Evolutionary conservation across 768 basidiomycete species (phyloP), one percentile per base, ranked within the genome.

Genomic region (Arthromyces matolae): DNA sequence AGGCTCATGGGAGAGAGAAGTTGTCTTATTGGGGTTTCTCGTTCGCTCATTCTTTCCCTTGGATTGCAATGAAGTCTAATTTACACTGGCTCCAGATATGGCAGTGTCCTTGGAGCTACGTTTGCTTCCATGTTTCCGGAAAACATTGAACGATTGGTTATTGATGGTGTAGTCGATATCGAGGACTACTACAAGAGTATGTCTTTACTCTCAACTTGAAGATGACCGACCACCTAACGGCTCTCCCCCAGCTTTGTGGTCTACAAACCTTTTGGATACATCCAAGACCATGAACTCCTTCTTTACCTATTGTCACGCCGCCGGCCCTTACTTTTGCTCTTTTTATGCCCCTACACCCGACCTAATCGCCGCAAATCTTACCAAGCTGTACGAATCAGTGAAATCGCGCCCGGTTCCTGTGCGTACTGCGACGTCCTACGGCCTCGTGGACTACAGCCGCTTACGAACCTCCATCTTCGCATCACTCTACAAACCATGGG

Each of bases 81-180:
- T 22, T n/a, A 35, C 6, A 3, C 3, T 16, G 18, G 20, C 24
- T 24, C 10, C 31, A 64, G 62, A 18, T 65, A 61, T 44, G 64
- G 64, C 16, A 59, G 48, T 47, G 52, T 65, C n/a, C 50, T 65
- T 18, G 64, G 64, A 31, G 44, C 53, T 13, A 62, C 64, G 13
- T 62, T 62, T 37, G 62, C 64, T 14, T 50, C 63, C 1, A 63
- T 64, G 52, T 60, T 64, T 36, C 61, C 64, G 67, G 65, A 70
- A 42, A 69, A 69, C 32, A 56, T 72, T 18, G 69, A 65, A 41
- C 65, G 71, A 9, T 8, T 73, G 14, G 57, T 70, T 6, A 61
- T 73, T 18, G 72, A 75, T 37, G 71, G 71, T 16, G 70, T 72
- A n/a, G 62, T 66, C 18, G 71, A 73, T 34, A 55, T 67, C 1